Percentiles rank a stretch among this genome's conserved stretches.
These are phyloP conservation scores for Skeletonema costatum DNA, from an alignment of 108 stramenopile genomes.

Conservation along the genomic window DNA sequence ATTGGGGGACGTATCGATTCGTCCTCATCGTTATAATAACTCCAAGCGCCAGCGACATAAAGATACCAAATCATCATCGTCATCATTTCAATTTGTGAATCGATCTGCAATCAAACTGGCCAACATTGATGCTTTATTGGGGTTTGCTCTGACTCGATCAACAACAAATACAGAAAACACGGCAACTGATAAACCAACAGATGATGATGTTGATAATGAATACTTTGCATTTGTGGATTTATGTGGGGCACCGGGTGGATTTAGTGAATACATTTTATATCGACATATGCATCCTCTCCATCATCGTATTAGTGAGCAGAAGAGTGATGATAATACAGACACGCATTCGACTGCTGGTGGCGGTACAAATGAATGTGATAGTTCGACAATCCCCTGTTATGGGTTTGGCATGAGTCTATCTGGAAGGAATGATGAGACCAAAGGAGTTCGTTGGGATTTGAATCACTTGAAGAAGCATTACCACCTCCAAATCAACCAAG, in stretches of 20 bases:
- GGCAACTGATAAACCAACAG: neutral
- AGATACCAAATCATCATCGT: conserved; percentile 47
- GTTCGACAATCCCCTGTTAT: conserved; percentile 19
- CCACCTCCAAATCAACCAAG: neutral
- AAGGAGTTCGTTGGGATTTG: conserved; percentile 69
- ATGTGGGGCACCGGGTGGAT: conserved; percentile 90
- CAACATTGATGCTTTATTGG: conserved; percentile 77
- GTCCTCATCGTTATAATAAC: neutral
- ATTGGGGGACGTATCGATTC: conserved; percentile 44
- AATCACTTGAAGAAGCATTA: conserved; percentile 33
- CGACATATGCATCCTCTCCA: conserved; percentile 23
- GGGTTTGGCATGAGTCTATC: conserved; percentile 87
- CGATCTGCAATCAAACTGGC: conserved; percentile 87
- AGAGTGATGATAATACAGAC: neutral
- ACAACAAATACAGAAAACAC: neutral
- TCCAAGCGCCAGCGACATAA: conserved; percentile 26
- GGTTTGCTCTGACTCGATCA: conserved; percentile 46
- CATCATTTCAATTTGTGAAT: conserved; percentile 44
- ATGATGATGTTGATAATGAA: neutral
- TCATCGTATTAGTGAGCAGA: neutral
- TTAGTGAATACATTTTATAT: conserved; percentile 86
- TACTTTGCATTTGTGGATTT: conserved; percentile 83
- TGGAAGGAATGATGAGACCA: conserved; percentile 77
- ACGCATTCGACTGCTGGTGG: neutral
- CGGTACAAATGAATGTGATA: neutral